Conservation (phyloP, 495 filamentous ascomycete species). For the Tuber calosporum region DNA sequence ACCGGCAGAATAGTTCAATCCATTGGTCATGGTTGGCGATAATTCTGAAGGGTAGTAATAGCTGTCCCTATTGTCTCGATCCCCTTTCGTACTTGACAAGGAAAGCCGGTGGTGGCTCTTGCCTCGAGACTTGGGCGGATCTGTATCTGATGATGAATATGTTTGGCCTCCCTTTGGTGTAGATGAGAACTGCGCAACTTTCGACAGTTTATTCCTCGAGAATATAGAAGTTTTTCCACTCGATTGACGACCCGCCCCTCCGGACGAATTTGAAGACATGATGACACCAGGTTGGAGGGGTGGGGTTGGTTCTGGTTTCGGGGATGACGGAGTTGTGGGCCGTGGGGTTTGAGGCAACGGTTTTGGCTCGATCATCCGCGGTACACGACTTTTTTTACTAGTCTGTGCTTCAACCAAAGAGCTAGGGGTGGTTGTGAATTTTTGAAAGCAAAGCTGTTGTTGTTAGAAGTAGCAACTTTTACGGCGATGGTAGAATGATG, state of each 20-base stretch:
- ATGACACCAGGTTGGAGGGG: neutral
- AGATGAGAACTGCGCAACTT: slow-evolving; percentile 33
- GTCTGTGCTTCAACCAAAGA: neutral
- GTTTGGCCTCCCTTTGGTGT: slow-evolving; percentile 20
- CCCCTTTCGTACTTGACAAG: slow-evolving; percentile 31
- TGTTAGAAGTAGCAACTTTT: neutral
- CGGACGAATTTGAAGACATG: slow-evolving; percentile 34
- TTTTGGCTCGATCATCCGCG: slow-evolving; percentile 31
- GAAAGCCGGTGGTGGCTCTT: slow-evolving; percentile 35
- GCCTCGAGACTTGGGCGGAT: slow-evolving; percentile 29
- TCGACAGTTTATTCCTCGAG: slow-evolving; percentile 38
- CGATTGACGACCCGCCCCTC: slow-evolving; percentile 22
- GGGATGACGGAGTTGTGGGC: slow-evolving; percentile 15
- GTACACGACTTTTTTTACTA: neutral
- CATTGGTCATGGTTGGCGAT: slow-evolving; percentile 47
- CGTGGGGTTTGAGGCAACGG: slow-evolving; percentile 23
- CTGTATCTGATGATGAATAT: slow-evolving; percentile 20
- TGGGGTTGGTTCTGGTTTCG: slow-evolving; percentile 15
- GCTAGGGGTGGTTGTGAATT: neutral
- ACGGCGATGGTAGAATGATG: neutral
- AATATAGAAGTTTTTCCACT: slow-evolving; percentile 40
- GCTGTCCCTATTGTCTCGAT: slow-evolving; percentile 23
- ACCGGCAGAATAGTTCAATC: slow-evolving; percentile 69
- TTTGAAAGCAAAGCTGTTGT: neutral
- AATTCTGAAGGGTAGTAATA: slow-evolving; percentile 40